These are phyloP conservation scores for Nannochloropsis gaditana DNA, from an alignment of 108 stramenopile species.

Conservation along the genomic window DNA sequence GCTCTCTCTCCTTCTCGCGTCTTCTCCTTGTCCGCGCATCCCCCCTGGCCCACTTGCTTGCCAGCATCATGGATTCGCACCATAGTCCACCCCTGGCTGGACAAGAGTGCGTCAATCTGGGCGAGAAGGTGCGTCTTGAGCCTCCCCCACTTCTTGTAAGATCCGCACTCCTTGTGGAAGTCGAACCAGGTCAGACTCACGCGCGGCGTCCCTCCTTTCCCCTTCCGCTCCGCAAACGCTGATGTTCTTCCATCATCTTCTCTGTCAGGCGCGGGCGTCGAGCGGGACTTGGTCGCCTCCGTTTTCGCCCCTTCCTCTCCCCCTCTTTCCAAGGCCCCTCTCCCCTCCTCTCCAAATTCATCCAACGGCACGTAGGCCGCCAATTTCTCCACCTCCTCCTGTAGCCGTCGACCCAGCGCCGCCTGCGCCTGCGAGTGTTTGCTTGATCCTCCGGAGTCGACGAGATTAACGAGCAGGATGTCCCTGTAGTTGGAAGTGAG, in stretches of 20 bases:
- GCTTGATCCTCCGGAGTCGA: not conserved
- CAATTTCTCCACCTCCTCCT: not conserved
- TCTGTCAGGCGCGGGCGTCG: not conserved
- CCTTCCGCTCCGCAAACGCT: not conserved
- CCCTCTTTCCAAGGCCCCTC: not conserved
- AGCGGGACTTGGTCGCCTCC: not conserved
- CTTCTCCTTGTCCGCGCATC: not conserved
- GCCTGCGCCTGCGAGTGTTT: not conserved
- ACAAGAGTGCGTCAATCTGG: not conserved
- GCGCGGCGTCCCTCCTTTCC: not conserved
- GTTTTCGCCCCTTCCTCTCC: not conserved
- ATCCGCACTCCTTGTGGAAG: constrained; percentile 1
- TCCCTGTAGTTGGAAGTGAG: not conserved
- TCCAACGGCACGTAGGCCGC: not conserved
- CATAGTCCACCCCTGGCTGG: not conserved
- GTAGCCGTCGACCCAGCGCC: not conserved
- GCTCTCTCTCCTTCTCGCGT: not conserved
- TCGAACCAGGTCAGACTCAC: not conserved
- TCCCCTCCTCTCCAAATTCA: not conserved
- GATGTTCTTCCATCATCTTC: no score
- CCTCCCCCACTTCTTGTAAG: constrained; percentile 10
- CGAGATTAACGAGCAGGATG: not conserved
- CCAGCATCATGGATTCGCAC: not conserved
- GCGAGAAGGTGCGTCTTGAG: not conserved
- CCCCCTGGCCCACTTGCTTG: not conserved